Conservation (phyloP, 768 basidiomycete genomes). For the Paxillus involutus region DNA sequence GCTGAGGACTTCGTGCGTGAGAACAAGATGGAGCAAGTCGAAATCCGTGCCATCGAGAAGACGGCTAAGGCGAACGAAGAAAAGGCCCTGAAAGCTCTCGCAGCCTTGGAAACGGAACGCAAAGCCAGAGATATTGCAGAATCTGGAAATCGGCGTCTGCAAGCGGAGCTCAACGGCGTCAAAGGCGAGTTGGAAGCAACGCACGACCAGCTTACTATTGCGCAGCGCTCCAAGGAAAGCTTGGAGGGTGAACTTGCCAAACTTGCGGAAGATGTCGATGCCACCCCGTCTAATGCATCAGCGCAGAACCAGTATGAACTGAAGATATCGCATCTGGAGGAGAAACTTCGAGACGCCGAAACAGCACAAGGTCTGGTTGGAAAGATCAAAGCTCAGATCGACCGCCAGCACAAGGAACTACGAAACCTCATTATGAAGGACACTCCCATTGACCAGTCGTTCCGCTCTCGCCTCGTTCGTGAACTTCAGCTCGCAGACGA, state of each 20-base stretch:
- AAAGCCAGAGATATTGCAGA: conserved; percentile 66
- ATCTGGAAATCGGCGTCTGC: conserved; percentile 55
- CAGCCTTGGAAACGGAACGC: conserved; percentile 67
- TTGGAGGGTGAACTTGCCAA: conserved; percentile 67
- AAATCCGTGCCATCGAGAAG: conserved; percentile 70
- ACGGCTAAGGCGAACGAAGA: conserved; percentile 61
- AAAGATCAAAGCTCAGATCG: conserved; percentile 60
- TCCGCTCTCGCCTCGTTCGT: conserved; percentile 60
- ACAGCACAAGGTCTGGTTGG: conserved; percentile 47
- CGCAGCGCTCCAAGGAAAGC: conserved; percentile 61
- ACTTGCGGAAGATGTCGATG: conserved; percentile 60
- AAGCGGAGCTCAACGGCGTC: conserved; percentile 57
- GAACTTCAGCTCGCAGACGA: conserved; percentile 66
- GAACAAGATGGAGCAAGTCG: conserved; percentile 67
- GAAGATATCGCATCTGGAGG: conserved; percentile 62
- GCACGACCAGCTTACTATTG: conserved; percentile 48
- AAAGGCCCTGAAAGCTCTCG: conserved; percentile 50
- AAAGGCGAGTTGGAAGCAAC: conserved; percentile 58
- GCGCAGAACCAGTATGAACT: conserved; percentile 64
- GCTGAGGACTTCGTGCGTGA: conserved; percentile 80
- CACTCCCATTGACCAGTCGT: conserved; percentile 56
- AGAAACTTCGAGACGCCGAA: conserved; percentile 58
- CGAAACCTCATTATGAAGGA: conserved; percentile 61
- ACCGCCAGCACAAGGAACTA: conserved; percentile 71
- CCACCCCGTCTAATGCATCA: conserved; percentile 53